These are phyloP conservation scores for Acacia confusa DNA, from an alignment of 306 rosid species.

Conservation along the genomic window DNA sequence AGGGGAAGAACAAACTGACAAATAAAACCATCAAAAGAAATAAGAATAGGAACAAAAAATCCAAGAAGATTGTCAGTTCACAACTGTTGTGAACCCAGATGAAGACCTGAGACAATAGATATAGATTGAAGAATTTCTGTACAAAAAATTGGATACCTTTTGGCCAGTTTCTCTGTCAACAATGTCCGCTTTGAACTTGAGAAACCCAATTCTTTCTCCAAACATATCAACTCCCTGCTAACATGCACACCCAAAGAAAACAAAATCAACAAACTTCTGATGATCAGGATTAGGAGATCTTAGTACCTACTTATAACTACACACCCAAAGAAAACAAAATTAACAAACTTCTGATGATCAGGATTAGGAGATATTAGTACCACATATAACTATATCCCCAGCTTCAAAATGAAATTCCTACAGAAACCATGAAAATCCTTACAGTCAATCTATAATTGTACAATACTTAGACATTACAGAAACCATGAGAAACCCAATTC, in stretches of 20 bases:
- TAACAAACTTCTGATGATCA: too few relatives aligned
- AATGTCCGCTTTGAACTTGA: slow-evolving; percentile 87
- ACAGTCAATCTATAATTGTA: background rate
- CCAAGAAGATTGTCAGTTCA: slow-evolving; percentile 7
- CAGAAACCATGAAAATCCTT: slow-evolving; percentile 13
- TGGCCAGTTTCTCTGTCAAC: slow-evolving; percentile 70
- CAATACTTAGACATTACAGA: background rate
- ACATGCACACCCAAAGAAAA: background rate
- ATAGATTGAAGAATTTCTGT: slow-evolving; percentile 6
- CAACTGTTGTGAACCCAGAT: background rate
- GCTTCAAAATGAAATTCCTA: background rate
- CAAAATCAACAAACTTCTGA: background rate
- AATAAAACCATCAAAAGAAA: background rate
- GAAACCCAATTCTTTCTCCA: slow-evolving; percentile 81
- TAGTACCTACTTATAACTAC: too few relatives aligned
- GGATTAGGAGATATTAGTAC: background rate
- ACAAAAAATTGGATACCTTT: slow-evolving; percentile 49
- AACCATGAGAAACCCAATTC: slow-evolving; percentile 69
- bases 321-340: too few relatives aligned
- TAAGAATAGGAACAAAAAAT: background rate
- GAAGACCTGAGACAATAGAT: slow-evolving; percentile 1
- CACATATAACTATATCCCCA: background rate
- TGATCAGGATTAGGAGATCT: background rate
- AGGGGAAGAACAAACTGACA: background rate
- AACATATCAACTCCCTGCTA: slow-evolving; percentile 92